Evolutionary conservation across 1,284 basidiomycete species (phyloP).

Genomic region (Heimioporus retisporus): DNA sequence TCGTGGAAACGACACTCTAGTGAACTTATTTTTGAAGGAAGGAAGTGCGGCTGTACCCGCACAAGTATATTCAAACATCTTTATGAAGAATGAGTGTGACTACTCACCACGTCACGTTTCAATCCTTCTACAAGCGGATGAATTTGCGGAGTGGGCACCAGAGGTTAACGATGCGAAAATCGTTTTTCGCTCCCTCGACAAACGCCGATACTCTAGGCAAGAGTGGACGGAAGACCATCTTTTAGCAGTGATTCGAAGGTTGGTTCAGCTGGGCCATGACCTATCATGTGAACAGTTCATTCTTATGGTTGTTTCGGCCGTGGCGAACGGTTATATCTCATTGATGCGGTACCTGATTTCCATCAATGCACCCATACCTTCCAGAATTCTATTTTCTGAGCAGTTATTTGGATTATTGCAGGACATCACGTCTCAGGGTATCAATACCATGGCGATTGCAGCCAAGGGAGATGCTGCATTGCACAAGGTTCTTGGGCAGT

Average conservation of each 20-base stretch:
- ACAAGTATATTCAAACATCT: neutral
- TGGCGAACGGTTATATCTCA: neutral
- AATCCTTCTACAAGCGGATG: neutral
- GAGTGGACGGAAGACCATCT: neutral
- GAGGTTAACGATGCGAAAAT: neutral
- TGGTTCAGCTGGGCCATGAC: neutral
- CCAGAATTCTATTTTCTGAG: neutral
- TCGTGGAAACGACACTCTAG: neutral
- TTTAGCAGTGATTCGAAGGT: neutral
- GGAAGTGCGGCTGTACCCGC: neutral
- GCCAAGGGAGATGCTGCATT: neutral
- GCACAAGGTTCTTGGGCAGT: neutral
- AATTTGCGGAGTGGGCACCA: neutral
- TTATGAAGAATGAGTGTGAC: no score
- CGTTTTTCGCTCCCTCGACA: neutral
- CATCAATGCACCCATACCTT: neutral
- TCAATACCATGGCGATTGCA: neutral
- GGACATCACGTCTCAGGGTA: neutral
- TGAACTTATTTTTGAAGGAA: slow-evolving; percentile 4
- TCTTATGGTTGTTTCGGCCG: neutral
- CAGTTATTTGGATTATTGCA: no score
- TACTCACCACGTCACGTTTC: no score
- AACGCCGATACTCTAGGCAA: neutral
- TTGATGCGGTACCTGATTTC: neutral
- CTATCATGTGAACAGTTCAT: neutral